phyloP scores from a whole-genome alignment of 257 asterid species.

The Lantana camara region DNA sequence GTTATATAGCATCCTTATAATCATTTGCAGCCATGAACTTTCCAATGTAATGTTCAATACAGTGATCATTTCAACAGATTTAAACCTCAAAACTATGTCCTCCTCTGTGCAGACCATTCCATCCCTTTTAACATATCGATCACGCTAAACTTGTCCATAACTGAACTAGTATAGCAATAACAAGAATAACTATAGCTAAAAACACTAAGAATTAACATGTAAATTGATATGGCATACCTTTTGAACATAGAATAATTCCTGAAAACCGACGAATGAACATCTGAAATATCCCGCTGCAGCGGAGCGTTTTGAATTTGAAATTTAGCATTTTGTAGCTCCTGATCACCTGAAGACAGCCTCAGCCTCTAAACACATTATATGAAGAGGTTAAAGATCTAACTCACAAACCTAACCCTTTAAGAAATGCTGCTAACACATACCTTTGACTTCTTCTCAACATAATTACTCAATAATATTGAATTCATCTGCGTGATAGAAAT shows the following conservation, averaged over 20 bases:
- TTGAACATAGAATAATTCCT: slow-evolving; percentile 58
- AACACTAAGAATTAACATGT: slow-evolving; percentile 1
- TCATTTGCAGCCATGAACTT: too few species aligned
- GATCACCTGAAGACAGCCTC: slow-evolving; percentile 41
- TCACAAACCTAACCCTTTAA: neutral
- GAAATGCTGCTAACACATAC: slow-evolving; percentile 36
- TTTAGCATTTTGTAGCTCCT: slow-evolving; percentile 49
- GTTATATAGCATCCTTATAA: too few species aligned
- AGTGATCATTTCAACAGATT: too few species aligned
- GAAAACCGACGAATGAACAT: slow-evolving; percentile 45
- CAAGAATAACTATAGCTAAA: neutral
- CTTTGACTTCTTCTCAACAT: slow-evolving; percentile 31
- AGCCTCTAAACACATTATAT: slow-evolving; percentile 46
- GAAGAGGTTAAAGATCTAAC: slow-evolving; percentile 27
- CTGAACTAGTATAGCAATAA: neutral
- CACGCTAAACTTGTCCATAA: neutral
- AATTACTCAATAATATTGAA: slow-evolving; percentile 36
- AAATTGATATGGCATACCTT: slow-evolving; percentile 35
- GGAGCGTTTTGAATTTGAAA: slow-evolving; percentile 51
- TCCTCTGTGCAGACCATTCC: neutral
- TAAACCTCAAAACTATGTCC: neutral
- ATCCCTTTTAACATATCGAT: neutral
- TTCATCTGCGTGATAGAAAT: slow-evolving; percentile 51
- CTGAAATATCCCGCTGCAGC: slow-evolving; percentile 35
- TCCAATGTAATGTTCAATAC: too few species aligned